Evolutionary conservation across 805 yeast species (phyloP), one percentile per base, ranked within the genome.

Genomic region (Yarrowia sp.): DNA sequence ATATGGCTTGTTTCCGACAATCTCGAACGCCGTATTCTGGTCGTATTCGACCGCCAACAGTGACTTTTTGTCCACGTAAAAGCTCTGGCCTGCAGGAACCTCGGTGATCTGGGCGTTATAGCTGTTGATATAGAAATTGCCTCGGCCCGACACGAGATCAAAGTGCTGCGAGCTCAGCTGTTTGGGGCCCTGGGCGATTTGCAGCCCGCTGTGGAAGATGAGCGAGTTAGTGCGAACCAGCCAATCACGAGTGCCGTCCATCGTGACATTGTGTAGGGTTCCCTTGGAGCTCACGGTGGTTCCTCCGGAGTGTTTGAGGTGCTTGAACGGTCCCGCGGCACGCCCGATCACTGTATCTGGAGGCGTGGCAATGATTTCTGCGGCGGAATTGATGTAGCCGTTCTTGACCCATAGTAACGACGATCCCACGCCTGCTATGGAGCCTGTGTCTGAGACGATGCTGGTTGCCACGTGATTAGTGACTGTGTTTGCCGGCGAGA

Each of bases 211-310:
- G 44, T 61, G 55, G 30, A 61, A 61, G 8, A 61, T 14, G 24
- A 61, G 19, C 4, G 38, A 36, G 2, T 19, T 6, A 2, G 43
- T 14, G 9, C 66, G 55, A n/a, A 47, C 66, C 66, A 61, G 55
- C 66, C 66, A 61, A 36, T 61, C 66, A 20, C 66, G 53, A 5
- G 55, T 38, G 13, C 66, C 66, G 30, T 61, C 66, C 66, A 61
- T 46, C 15, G 66, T 46, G 10, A 61, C 55, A 5, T 61, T 46
- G 38, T 46, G 55, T 9, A 61, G 10, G 6, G 66, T 46, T 19
- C 66, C 66, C 8, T 17, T 46, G n/a, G 66, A 61, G 24, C 17
- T 13, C 7, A 61, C 24, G 6, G 66, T 61, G 2, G 66, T 61
- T 30, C 66, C 66, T 2, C 44, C 53, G 7, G 53, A 44, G n/a